These are phyloP conservation scores for Trametes sanguinea DNA, from an alignment of 768 basidiomycete genomes.

Conservation along the genomic window DNA sequence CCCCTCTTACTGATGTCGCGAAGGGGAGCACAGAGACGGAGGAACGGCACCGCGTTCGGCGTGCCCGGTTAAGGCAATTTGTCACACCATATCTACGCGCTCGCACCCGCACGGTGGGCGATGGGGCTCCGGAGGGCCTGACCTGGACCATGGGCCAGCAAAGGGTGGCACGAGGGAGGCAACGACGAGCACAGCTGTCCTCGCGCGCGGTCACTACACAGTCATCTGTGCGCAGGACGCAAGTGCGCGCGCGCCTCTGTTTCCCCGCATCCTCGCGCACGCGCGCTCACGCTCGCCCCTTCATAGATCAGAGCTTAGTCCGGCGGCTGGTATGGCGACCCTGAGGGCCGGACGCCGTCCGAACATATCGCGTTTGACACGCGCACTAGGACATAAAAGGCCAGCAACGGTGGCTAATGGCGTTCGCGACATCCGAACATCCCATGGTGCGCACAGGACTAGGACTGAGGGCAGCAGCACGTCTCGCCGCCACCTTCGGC, in stretches of 20 bases:
- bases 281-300: too few relatives aligned
- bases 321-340: neutral
- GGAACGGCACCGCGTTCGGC: neutral
- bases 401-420: neutral
- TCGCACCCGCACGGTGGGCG: neutral
- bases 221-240: too few relatives aligned
- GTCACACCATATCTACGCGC: conserved; percentile 16
- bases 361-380: neutral
- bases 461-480: too few relatives aligned
- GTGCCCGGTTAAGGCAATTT: conserved; percentile 6
- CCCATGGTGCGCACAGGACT: too few relatives aligned
- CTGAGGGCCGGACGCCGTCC: neutral
- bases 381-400: neutral
- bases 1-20: too few relatives aligned
- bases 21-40: too few relatives aligned
- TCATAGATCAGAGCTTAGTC: neutral
- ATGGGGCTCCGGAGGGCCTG: neutral
- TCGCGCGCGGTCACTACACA: neutral
- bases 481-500: too few relatives aligned
- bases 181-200: neutral
- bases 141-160: neutral
- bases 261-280: too few relatives aligned
- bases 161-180: too few relatives aligned
- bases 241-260: too few relatives aligned
- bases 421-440: too few relatives aligned